Evolutionary conservation across 176 grass and related monocot species (phyloP).

Genomic region (Musa schizocarpa): DNA sequence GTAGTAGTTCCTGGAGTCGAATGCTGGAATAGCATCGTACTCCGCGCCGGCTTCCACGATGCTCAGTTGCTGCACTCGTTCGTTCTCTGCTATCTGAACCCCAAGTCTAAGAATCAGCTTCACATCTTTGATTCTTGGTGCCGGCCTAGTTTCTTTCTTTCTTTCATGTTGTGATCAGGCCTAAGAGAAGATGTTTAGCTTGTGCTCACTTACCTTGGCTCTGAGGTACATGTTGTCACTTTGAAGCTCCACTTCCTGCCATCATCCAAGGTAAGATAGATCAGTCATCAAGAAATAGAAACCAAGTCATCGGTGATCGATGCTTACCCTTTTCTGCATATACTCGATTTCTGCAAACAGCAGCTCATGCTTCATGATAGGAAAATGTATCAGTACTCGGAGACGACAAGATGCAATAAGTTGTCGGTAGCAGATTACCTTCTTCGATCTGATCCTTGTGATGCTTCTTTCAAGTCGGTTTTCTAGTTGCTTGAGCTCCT

Average conservation of each 20-base stretch:
- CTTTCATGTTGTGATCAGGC: too few species aligned
- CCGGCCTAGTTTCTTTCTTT: neutral
- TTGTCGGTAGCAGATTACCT: slow-evolving; percentile 26
- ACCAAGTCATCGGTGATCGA: neutral
- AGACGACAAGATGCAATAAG: neutral
- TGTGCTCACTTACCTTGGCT: slow-evolving; percentile 27
- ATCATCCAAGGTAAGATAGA: slow-evolving; percentile 1
- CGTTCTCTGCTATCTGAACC: slow-evolving; percentile 40
- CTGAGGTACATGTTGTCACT: slow-evolving; percentile 55
- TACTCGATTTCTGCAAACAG: slow-evolving; percentile 51
- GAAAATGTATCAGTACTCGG: neutral
- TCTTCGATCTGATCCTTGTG: slow-evolving; percentile 58
- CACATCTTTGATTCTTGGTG: neutral
- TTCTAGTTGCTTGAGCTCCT: slow-evolving; percentile 74
- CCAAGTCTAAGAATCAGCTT: neutral
- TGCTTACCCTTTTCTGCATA: slow-evolving; percentile 57
- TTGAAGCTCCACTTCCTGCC: slow-evolving; percentile 62
- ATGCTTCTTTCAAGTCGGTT: slow-evolving; percentile 71
- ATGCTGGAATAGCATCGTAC: slow-evolving; percentile 18
- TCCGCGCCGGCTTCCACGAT: slow-evolving; percentile 23
- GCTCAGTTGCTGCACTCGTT: slow-evolving; percentile 39
- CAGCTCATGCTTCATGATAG: slow-evolving; percentile 52
- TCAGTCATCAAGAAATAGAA: neutral
- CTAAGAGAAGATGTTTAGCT: neutral
- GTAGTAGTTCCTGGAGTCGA: slow-evolving; percentile 53